Evolutionary conservation across 768 basidiomycete genomes (phyloP).

Genomic region (Holtermannia corniformis): DNA sequence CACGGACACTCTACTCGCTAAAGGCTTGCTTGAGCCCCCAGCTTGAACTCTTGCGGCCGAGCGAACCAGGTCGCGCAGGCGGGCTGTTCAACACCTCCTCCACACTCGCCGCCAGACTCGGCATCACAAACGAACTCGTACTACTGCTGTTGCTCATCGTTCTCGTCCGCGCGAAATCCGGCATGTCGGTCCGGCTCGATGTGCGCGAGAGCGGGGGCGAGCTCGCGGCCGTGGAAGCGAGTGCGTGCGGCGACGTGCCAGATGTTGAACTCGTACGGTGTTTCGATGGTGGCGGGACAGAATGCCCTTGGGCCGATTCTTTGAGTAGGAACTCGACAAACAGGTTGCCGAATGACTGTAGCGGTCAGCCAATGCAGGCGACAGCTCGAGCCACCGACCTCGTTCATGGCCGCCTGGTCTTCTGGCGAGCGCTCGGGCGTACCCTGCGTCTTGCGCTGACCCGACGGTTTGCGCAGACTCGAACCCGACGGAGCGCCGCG

Average conservation of each 20-base stretch:
- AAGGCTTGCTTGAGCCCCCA: background rate
- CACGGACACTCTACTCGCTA: background rate
- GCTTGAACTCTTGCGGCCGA: background rate
- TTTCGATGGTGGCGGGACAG: too few species aligned
- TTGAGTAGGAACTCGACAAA: constrained; percentile 98
- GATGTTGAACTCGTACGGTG: background rate
- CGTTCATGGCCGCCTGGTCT: constrained; percentile 47
- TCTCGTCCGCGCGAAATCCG: background rate
- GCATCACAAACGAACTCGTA: background rate
- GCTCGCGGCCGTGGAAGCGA: background rate
- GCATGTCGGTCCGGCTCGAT: background rate
- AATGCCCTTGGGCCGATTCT: constrained; percentile 60
- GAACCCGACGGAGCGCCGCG: constrained; percentile 42
- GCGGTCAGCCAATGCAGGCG: background rate
- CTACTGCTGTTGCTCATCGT: background rate
- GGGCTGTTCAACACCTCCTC: background rate
- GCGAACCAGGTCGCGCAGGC: background rate
- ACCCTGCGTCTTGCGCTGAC: constrained; percentile 27
- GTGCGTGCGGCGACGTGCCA: background rate
- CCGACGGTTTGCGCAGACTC: constrained; percentile 5
- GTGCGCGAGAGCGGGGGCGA: background rate
- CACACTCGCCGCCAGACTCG: background rate
- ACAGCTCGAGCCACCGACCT: constrained; percentile 21
- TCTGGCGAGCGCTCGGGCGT: constrained; percentile 51
- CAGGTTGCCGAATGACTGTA: constrained; percentile 86